Evolutionary conservation across 768 basidiomycete species (phyloP).

Genomic region (Imleria badia): DNA sequence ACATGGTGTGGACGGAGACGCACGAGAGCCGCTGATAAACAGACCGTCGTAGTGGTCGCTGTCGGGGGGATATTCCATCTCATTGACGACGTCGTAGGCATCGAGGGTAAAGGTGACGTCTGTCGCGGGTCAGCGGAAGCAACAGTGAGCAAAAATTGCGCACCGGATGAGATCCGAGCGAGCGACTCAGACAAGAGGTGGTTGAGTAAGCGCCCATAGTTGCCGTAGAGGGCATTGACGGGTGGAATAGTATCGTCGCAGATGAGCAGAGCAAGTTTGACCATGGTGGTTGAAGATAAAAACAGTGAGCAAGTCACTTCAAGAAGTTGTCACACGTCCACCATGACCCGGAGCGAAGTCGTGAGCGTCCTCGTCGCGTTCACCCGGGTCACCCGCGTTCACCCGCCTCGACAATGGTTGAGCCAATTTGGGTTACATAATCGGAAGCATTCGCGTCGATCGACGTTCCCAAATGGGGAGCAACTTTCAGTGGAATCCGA

Average conservation of each 20-base stretch:
- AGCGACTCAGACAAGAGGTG: conserved; percentile 42
- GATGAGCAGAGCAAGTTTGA: conserved; percentile 51
- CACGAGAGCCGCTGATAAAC: conserved; percentile 83
- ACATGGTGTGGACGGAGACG: no score
- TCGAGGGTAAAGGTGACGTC: conserved; percentile 52
- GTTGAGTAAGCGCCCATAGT: conserved; percentile 55
- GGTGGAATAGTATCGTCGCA: conserved; percentile 57
- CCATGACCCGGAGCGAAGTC: conserved; percentile 80
- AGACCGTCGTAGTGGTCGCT: conserved; percentile 61
- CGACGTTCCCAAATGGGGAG: no score
- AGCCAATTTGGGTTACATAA: no score
- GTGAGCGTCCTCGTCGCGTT: conserved; percentile 83
- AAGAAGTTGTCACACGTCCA: neutral
- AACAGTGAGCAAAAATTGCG: neutral
- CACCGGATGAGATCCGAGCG: conserved; percentile 16
- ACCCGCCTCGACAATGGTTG: no score
- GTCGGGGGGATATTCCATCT: conserved; percentile 59
- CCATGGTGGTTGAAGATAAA: neutral
- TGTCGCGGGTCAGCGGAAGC: neutral
- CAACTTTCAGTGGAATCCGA: no score
- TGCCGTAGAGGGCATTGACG: conserved; percentile 49
- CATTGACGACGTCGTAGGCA: conserved; percentile 64
- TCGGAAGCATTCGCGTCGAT: no score
- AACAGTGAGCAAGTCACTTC: no score
- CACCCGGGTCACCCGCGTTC: no score